phyloP scores from a whole-genome alignment of 306 rosid genomes.

The Macrotyloma uniflorum region DNA sequence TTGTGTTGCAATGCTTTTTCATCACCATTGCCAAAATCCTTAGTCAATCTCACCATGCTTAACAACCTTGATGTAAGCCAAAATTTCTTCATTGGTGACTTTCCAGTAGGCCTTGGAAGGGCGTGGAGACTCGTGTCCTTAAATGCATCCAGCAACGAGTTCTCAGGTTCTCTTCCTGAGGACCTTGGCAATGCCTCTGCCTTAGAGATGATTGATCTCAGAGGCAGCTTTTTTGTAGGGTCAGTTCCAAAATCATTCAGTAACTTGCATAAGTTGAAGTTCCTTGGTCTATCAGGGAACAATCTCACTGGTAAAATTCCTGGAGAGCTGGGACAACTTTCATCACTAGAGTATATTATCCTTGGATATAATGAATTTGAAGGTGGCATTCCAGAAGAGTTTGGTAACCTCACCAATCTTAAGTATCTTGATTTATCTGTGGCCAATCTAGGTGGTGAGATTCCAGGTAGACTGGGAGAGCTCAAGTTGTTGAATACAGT shows the following conservation, averaged over 20 bases:
- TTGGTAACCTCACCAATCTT: constrained; percentile 80
- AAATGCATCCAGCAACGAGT: constrained; percentile 86
- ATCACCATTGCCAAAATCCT: constrained; percentile 64
- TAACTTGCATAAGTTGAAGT: constrained; percentile 74
- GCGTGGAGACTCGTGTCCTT: constrained; percentile 43
- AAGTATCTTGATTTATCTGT: constrained; percentile 89
- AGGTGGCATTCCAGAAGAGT: constrained; percentile 77
- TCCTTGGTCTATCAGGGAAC: constrained; percentile 95
- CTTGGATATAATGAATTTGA: constrained; percentile 84
- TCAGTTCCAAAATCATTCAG: constrained; percentile 64
- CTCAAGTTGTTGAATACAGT: constrained; percentile 67
- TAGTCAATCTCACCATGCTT: constrained; percentile 65
- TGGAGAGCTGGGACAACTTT: constrained; percentile 72
- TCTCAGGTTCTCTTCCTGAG: constrained; percentile 68
- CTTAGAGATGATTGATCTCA: constrained; percentile 78
- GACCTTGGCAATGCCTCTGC: constrained; percentile 78
- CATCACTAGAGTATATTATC: constrained; percentile 71
- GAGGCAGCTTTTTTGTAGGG: constrained; percentile 88
- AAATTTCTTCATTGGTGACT: constrained; percentile 70
- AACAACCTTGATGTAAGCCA: constrained; percentile 80
- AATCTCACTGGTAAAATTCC: constrained; percentile 82
- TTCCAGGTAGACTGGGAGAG: constrained; percentile 73
- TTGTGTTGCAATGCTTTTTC: constrained; percentile 79
- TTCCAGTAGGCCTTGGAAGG: constrained; percentile 73
- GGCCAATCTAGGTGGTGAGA: constrained; percentile 78